A percentile compares a stretch with the other conserved stretches of the same genome.
Evolutionary conservation across 257 asterid species (phyloP).

Genomic region (Salvia rosmarinus): DNA sequence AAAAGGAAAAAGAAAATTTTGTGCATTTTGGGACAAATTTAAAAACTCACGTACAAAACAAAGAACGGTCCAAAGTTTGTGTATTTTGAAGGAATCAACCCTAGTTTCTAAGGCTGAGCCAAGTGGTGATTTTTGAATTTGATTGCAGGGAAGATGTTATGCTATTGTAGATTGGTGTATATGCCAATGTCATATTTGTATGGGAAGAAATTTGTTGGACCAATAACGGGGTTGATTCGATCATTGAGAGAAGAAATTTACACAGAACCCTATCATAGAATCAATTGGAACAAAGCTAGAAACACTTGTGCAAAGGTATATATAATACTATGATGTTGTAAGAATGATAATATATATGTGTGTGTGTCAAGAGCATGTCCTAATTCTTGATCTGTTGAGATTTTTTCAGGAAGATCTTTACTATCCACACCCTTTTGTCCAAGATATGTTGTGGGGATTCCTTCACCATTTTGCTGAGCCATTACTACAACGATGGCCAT

Average conservation of each 20-base stretch:
- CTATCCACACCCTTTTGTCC: conserved; percentile 58
- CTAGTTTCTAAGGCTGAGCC: too few species aligned
- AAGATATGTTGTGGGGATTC: conserved; percentile 60
- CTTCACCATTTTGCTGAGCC: conserved; percentile 53
- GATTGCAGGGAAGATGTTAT: conserved; percentile 51
- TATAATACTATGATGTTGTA: too few species aligned
- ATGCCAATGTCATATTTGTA: conserved; percentile 71
- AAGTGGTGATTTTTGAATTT: not conserved
- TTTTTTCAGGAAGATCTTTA: conserved; percentile 52
- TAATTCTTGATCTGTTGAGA: not conserved
- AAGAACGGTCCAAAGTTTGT: too few species aligned
- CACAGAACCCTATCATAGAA: conserved; percentile 41
- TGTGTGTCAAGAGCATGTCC: not conserved
- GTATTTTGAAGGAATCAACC: too few species aligned
- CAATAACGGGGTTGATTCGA: conserved; percentile 31
- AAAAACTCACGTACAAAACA: too few species aligned
- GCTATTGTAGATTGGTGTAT: conserved; percentile 56
- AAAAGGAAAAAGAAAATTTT: too few species aligned
- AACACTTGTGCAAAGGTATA: conserved; percentile 56
- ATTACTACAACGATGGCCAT: conserved; percentile 51
- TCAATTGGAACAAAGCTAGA: conserved; percentile 54
- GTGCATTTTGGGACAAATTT: too few species aligned
- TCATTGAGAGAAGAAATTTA: conserved; percentile 48
- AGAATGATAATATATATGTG: not conserved
- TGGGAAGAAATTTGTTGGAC: conserved; percentile 61